A percentile compares a stretch with the other conserved stretches of the same genome.
phyloP scores from a whole-genome alignment of 2,329 filamentous ascomycete species.

The Aspergillus aculeatus region DNA sequence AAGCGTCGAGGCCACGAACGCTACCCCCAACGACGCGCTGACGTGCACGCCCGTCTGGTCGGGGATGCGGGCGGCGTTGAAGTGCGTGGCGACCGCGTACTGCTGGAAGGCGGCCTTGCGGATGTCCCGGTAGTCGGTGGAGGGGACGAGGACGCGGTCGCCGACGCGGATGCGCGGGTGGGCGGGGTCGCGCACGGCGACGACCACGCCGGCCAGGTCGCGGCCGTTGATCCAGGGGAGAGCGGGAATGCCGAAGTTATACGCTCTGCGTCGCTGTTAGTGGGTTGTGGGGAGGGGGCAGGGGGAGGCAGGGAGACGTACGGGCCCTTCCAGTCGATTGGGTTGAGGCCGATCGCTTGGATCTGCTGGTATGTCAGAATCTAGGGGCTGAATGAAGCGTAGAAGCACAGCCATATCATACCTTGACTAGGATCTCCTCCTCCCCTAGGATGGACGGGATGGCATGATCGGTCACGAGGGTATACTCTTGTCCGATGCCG shows the following conservation, averaged over 20 bases:
- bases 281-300: not conserved
- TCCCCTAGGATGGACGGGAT: constrained; percentile 48
- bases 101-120: constrained; percentile 71
- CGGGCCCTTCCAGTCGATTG: constrained; percentile 75
- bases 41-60: constrained; percentile 52
- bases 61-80: constrained; percentile 65
- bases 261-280: constrained; percentile 53
- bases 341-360: constrained; percentile 68
- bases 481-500: constrained; percentile 52
- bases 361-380: constrained; percentile 31
- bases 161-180: constrained; percentile 54
- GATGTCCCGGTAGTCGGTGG: constrained; percentile 71
- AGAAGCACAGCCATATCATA: constrained; percentile 18
- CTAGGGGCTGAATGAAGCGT: no score
- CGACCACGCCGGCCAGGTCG: constrained; percentile 66
- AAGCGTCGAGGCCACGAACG: constrained; percentile 67
- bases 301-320: constrained; percentile 40
- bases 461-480: constrained; percentile 45
- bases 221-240: constrained; percentile 69
- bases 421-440: constrained; percentile 62
- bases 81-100: constrained; percentile 64
- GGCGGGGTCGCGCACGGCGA: constrained; percentile 44
- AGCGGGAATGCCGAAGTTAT: constrained; percentile 66
- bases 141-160: constrained; percentile 63
- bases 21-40: constrained; percentile 66